Base-by-base conservation (phyloP, 768 basidiomycete species). In the Amanita polypyramis region DNA sequence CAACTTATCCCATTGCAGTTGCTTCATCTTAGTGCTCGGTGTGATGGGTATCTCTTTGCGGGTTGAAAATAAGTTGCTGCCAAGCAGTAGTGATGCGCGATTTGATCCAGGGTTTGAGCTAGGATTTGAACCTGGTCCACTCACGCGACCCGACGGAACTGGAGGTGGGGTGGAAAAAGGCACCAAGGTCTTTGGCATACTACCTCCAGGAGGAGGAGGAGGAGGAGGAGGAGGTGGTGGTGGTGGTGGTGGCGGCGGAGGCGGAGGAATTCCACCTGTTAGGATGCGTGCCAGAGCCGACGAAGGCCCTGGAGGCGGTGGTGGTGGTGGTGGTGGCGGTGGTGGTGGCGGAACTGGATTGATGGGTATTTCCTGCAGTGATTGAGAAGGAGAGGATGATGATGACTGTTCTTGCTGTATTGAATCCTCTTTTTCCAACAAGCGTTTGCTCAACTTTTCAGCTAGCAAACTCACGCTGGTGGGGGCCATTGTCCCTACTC, bases 1-100 rank as follows among this genome's bases (percentile, higher is more conserved):
- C n/a, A 99, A 73, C 59, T 97, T 98, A 62, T 97, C 94, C 95
- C 95, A 99, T 60, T 97, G 94, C 47, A 99, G 70, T 61, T 97
- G 93, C 62, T 97, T 97, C 87, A 97, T 92, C 73, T 93, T 92
- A 30, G 80, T 86, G 51, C 76, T 82, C 1, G 94, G 88, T 27
- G 87, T 83, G 36, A 92, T 74, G 2, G 80, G 73, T 59, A 96
- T 77, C 58, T 91, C 89, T 64, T 97, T 97, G 42, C 91, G 85
- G 38, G 74, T 71, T 41, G 73, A 72, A 15, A 81, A 60, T 53
- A 82, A 63, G 25, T 70, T 70, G 53, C 77, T 80, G 17, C 72
- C 63, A 14, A 84, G 77, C 6, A 83, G 63, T 57, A 76, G 66
- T 12, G 85, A 85, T 32, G 73, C 70, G 20, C 81, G 81, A 32